Evolutionary conservation across 805 yeast genomes (phyloP), one percentile per base, ranked within the genome.

Genomic region (Lachancea sp.): DNA sequence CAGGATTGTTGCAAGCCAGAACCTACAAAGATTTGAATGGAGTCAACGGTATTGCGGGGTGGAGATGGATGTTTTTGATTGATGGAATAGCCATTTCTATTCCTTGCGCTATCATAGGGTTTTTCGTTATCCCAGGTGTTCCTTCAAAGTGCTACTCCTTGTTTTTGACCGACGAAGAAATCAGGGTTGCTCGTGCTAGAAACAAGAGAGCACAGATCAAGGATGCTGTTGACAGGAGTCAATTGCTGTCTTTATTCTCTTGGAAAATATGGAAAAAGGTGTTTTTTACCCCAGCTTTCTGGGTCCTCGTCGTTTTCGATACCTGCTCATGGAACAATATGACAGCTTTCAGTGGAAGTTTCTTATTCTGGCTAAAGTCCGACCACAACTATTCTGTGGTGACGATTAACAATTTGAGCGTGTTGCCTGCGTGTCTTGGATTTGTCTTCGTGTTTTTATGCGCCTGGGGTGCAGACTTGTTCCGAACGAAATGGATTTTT

Each of bases 31-130:
- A 62, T 26, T 56, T 77, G 50, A 65, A 68, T 42, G 77, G 75
- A 41, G 66, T 60, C 6, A 59, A 60, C 36, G 82, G 81, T 2
- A 56, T 73, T 22, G 69, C 71, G 5, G 75, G 79, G 17, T 81
- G 87, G 87, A 72, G 79, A 60, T 81, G 86, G 87, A 73, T 79
- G 63, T 78, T 77, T 54, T 71, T 81, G 41, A 71, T 81, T 45
- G 85, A 82, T 59, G 82, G 85, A 19, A 63, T 80, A 45, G 69
- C 68, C 54, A 49, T 66, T 57, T 59, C 75, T 15, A 51, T 79
- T 22, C 77, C 75, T 15, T 73, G 78, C 26, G 78, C 77, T 3
- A 31, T 78, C 13, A 50, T 72, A 33, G 82, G 81, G 0, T 67
- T 67, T 48, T 65, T 71, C 43, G 58, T 69, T 3, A 67, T 76